Evolutionary conservation across 2,329 filamentous ascomycete species (phyloP), one percentile per base, ranked within the genome.

Genomic region (Aspergillus sojae): DNA sequence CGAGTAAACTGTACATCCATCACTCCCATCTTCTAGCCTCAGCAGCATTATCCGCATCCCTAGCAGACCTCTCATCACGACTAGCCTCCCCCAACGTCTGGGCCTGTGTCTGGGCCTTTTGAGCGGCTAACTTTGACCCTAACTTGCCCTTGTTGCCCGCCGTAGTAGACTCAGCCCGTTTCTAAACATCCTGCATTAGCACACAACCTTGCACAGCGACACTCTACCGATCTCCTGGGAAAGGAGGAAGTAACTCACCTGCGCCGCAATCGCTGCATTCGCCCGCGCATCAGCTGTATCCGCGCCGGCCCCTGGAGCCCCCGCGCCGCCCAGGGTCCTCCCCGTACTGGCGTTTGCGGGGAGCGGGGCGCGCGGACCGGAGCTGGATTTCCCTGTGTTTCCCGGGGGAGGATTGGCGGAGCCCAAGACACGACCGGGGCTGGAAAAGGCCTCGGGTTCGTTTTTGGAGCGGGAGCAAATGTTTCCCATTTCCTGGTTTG

Each of bases 261-360:
- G 91, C 64, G 94, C 94, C 58, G 93, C 94, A 68, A 88, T 86
- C 0, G 92, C 93, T 4, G 94, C 94, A 64, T 88, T 91, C 61
- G 83, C 84, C 63, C 89, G 85, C 39, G 92, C 89, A 74, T 94
- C 89, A n/a, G 26, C 63, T 54, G 21, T 67, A 58, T 60, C 68
- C 57, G 58, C 48, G 21, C 46, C 64, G 12, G 55, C 36, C 7
- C 56, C 57, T 21, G 61, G 21, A 21, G 55, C 48, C 5, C 45
- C 50, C 58, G 57, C 55, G 9, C 63, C 46, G 19, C 46, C 52
- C 9, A 95, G 78, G 3, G 89, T 90, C 65, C 91, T 84, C 10
- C 80, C 80, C 83, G 86, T 63, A 82, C 67, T 65, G 54, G 73
- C 70, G 61, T 79, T 81, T 64, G 66, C 45, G 63, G 73, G 71